phyloP scores from a whole-genome alignment of 805 yeast genomes.

The Jamesozyma piceae region DNA sequence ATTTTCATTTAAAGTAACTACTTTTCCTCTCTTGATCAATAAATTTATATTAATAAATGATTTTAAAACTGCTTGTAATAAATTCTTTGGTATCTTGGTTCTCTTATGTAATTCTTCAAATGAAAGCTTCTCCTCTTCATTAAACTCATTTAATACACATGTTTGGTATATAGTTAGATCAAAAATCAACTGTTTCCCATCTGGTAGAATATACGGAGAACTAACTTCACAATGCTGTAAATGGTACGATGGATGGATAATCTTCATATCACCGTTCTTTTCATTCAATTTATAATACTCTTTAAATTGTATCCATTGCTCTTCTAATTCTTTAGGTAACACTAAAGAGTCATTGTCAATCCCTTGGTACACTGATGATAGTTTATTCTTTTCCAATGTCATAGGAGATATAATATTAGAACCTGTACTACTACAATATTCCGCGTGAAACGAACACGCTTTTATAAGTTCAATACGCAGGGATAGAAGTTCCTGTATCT shows the following conservation, averaged over 20 bases:
- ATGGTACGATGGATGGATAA: slow-evolving; percentile 14
- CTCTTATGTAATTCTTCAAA: slow-evolving; percentile 7
- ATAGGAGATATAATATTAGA: slow-evolving; percentile 7
- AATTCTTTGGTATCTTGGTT: slow-evolving; percentile 4
- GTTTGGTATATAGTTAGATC: slow-evolving; percentile 24
- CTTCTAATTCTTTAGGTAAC: slow-evolving; percentile 15
- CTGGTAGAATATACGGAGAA: slow-evolving; percentile 12
- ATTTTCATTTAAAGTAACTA: slow-evolving; percentile 12
- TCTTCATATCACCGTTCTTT: slow-evolving; percentile 10
- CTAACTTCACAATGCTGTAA: slow-evolving; percentile 26
- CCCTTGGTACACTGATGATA: slow-evolving; percentile 14
- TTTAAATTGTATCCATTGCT: slow-evolving; percentile 13
- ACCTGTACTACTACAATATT: not conserved
- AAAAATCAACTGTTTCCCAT: slow-evolving; percentile 11
- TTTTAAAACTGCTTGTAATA: slow-evolving; percentile 9
- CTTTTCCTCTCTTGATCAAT: slow-evolving; percentile 4
- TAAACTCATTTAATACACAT: slow-evolving; percentile 18
- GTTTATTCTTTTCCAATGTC: slow-evolving; percentile 16
- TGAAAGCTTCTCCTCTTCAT: slow-evolving; percentile 11
- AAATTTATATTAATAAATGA: slow-evolving; percentile 17
- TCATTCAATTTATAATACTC: slow-evolving; percentile 6
- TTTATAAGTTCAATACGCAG: slow-evolving; percentile 1
- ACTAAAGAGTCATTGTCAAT: not conserved
- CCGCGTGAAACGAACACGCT: slow-evolving; percentile 3
- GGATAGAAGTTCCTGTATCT: not conserved